Base-by-base conservation (phyloP, 192 early-diverging fungal species). In the Coemansia sp. region DNA sequence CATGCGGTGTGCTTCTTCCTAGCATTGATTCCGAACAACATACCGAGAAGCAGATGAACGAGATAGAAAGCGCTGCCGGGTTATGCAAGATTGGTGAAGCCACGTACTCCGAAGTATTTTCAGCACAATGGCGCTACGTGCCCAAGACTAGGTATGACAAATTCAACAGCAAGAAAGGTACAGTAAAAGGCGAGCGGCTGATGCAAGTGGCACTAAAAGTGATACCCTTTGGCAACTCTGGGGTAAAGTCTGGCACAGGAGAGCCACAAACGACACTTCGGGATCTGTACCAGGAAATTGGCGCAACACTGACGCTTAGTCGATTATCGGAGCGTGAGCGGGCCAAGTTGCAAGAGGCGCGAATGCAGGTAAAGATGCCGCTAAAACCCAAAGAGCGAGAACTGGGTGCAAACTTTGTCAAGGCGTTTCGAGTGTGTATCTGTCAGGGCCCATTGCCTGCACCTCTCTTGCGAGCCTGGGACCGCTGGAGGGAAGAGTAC, bases 81-180 rank as follows among this genome's bases (percentile, higher is more conserved):
- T 32, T 82, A 28, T 73, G 74, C 53, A 94, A 96, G 74, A 85
- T 96, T 49, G 92, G 90, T 31, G 94, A 96, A 60, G 91, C 94
- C 4, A 90, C 88, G 2, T 96, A 88, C 60, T 89, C 90, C 3
- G 92, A 94, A 64, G 94, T 94, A 0, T 96, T 86, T 64, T 68
- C 82, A 19, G 64, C 72, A 27, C 80, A 78, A 26, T 78, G 80
- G 76, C 67, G 71, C 16, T 77, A 77, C 31, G 67, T 77, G 26
- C 71, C 74, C 0, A 47, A 68, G 18, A 78, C 74, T 3, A 66
- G 80, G 21, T 82, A 76, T 54, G 76, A 78, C 71, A 69, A 67
- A 41, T 73, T 74, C 64, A 71, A 73, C 61, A 71, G 71, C 65
- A 63, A 72, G 58, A 68, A 62, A 50, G 63, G 63, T 57, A 49